phyloP scores from a whole-genome alignment of 2,329 filamentous ascomycete species.

The Bipolaris cookei region DNA sequence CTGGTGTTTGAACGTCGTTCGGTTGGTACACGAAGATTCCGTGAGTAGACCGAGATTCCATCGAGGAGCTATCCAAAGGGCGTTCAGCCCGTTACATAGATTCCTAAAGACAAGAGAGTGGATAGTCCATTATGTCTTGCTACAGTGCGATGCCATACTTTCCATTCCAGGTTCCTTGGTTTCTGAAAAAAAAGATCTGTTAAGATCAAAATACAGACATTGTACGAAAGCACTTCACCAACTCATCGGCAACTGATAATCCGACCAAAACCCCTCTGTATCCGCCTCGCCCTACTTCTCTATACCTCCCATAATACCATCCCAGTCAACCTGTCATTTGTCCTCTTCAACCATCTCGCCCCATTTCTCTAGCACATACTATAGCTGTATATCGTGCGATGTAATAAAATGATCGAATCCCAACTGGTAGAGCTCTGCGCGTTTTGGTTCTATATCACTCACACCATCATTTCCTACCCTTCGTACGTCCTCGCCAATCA shows the following conservation, averaged over 20 bases:
- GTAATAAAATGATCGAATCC: constrained; percentile 17
- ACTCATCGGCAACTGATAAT: background rate
- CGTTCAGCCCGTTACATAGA: too few species aligned
- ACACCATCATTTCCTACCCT: constrained; percentile 6
- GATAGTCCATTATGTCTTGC: too few species aligned
- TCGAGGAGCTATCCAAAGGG: too few species aligned
- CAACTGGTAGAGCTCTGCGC: constrained; percentile 10
- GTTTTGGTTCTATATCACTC: constrained; percentile 4
- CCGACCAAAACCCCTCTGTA: constrained; percentile 3
- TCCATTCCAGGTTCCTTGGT: too few species aligned
- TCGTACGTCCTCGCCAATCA: constrained; percentile 13
- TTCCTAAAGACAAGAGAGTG: too few species aligned
- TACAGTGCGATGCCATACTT: too few species aligned
- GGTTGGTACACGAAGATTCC: too few species aligned
- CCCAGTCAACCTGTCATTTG: constrained; percentile 12
- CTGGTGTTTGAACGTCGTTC: too few species aligned
- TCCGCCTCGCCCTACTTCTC: constrained; percentile 8
- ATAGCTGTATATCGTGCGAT: constrained; percentile 14
- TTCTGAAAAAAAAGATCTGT: too few species aligned
- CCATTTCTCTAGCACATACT: constrained; percentile 13
- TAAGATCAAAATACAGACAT: too few species aligned
- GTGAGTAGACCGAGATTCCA: too few species aligned
- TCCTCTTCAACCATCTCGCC: constrained; percentile 16
- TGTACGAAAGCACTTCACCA: background rate
- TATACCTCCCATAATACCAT: constrained; percentile 11